These are phyloP conservation scores for Saccharomyces kudriavzevii DNA, from an alignment of 805 yeast species.

Conservation along the genomic window DNA sequence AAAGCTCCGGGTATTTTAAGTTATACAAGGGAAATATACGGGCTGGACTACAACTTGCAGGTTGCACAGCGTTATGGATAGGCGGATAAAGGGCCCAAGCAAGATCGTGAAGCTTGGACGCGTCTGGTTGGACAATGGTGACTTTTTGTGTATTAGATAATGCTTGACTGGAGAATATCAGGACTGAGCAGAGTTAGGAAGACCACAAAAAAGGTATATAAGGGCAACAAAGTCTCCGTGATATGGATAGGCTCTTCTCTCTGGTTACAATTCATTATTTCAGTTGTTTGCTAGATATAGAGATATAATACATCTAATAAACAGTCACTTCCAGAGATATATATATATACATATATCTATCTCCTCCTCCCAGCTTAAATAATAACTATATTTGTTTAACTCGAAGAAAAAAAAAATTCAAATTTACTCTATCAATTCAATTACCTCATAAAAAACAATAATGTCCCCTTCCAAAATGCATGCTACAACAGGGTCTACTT, in stretches of 20 bases:
- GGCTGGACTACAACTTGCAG: background rate
- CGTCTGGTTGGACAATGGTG: background rate
- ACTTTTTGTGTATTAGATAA: background rate
- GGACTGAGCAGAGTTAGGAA: background rate
- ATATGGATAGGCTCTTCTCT: background rate
- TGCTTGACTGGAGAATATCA: background rate
- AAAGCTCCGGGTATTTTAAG: background rate
- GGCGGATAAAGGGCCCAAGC: background rate
- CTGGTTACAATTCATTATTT: background rate
- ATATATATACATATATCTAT: background rate
- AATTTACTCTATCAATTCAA: background rate
- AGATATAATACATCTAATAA: background rate
- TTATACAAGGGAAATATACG: background rate
- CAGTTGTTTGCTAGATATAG: no score
- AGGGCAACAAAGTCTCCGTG: background rate
- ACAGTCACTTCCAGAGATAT: background rate
- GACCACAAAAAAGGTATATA: background rate
- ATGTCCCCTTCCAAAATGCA: constrained; percentile 13
- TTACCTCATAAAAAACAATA: background rate
- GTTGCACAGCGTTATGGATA: background rate
- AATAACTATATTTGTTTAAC: background rate
- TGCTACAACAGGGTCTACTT: constrained; percentile 7
- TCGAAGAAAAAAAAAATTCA: background rate
- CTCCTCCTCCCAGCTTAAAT: background rate
- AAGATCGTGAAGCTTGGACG: background rate